Conservation (phyloP, 768 basidiomycete genomes). For the Psilocybe sp. region DNA sequence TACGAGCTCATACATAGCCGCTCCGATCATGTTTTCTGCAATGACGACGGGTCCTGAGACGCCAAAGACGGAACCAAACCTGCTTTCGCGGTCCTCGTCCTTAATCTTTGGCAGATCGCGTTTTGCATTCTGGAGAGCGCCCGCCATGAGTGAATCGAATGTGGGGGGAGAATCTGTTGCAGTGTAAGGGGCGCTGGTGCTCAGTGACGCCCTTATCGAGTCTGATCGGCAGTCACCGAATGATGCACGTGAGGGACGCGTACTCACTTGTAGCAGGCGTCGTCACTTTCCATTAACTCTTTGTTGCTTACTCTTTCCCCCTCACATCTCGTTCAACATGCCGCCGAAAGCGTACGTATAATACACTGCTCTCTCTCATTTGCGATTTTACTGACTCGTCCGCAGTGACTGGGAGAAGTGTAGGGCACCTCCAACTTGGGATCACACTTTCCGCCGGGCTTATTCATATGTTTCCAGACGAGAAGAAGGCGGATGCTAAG, state of each 20-base stretch:
- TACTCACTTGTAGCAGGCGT: constrained; percentile 14
- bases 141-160: constrained; percentile 62
- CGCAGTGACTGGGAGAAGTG: constrained; percentile 98
- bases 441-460: not conserved
- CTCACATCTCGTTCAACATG: constrained; percentile 48
- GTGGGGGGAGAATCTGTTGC: constrained; percentile 3
- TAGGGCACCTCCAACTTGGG: constrained; percentile 29
- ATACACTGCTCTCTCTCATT: not conserved
- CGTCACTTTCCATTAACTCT: constrained; percentile 9
- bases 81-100: constrained; percentile 88
- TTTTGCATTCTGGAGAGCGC: constrained; percentile 89
- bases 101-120: constrained; percentile 82
- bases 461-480: constrained; percentile 45
- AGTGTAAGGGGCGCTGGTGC: constrained; percentile 2
- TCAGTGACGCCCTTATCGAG: constrained; percentile 12
- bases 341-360: constrained; percentile 88
- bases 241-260: constrained; percentile 27
- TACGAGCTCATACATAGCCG: constrained; percentile 97
- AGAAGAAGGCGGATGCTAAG: constrained; percentile 85
- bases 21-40: constrained; percentile 92
- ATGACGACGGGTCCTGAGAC: constrained; percentile 99
- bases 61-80: constrained; percentile 86
- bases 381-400: constrained; percentile 9
- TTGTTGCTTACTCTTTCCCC: constrained; percentile 17
- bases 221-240: constrained; percentile 18